Evolutionary conservation across 257 asterid genomes (phyloP), one percentile per base, ranked within the genome.

Genomic region (Coffea canephora): DNA sequence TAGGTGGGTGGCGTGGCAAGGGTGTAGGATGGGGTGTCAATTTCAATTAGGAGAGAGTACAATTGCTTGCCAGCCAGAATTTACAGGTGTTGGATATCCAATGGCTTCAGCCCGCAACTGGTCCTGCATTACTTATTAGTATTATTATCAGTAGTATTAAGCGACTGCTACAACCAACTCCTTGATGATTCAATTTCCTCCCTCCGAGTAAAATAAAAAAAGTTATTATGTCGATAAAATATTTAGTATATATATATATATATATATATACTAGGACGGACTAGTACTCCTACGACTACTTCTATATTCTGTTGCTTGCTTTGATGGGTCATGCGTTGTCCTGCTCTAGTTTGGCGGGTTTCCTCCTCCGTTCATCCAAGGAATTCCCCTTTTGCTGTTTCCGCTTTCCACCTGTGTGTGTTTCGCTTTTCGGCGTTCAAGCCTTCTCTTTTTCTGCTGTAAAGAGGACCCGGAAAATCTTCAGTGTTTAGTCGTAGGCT

Each of bases 81-180:
- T 48, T 1, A 77, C 80, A 72, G 76, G 75, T 77, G 80, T 68
- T 25, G 9, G 25, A 49, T 34, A 48, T 31, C 67, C 27, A 27
- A 27, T 27, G 27, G 27, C 27, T 27, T 27, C 27, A 0, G 27
- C 67, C 49, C 0, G 50, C 27, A 0, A 7, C 66, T 48, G 14
- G 8, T 62, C 25, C 27, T 27, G 3, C 41, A 39, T 39, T 39
- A 39, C 27, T 39, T 39, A 39, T 39, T 39, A 39, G 1, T 3
- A 39, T 39, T 39, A 39, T 39, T 39, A 27, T 27, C 27, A 27
- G 27, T 27, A 27, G 27, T 27, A 27, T 27, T 27, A 27, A 27
- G 27, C 27, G 27, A 27, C 27, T 27, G 27, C 27, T 27, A 27
- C 27, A 27, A 27, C 27, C 27, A 27, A 27, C 27, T 27, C 27